These are phyloP conservation scores for Citrus inodora DNA, from an alignment of 345 rosid genomes.

Conservation along the genomic window DNA sequence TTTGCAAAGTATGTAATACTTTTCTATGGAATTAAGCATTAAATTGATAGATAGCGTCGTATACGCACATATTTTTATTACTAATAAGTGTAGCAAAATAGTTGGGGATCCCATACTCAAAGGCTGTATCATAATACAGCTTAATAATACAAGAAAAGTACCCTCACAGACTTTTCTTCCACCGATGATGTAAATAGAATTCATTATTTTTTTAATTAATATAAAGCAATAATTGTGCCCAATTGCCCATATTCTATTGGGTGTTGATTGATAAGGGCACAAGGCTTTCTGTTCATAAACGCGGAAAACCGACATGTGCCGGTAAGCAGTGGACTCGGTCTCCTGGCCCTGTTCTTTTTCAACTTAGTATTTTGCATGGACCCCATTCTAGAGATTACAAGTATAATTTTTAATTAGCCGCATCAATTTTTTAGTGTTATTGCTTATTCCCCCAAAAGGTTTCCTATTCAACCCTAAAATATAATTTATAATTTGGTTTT, in stretches of 20 bases:
- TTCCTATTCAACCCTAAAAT: no score
- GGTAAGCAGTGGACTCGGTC: neutral
- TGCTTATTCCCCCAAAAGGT: no score
- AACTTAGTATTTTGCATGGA: neutral
- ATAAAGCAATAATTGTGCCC: neutral
- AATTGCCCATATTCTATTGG: neutral
- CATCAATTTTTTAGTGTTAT: no score
- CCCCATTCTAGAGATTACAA: neutral
- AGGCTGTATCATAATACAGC: neutral
- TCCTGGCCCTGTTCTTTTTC: neutral
- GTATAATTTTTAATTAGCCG: no score
- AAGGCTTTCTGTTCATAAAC: neutral
- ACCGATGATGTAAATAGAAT: neutral
- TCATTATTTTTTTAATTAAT: neutral
- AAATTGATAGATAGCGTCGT: no score
- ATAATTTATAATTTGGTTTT: no score
- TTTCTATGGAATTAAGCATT: no score
- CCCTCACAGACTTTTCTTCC: neutral
- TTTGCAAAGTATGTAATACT: no score
- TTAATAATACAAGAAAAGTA: no score
- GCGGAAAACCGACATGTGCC: neutral
- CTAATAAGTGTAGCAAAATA: neutral
- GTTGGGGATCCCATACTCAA: neutral
- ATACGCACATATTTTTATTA: no score
- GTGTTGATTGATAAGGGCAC: neutral